Percentiles rank a stretch among this genome's conserved stretches.
Evolutionary conservation across 208 protist species (phyloP).

Genomic region (Naegleria gruberi): DNA sequence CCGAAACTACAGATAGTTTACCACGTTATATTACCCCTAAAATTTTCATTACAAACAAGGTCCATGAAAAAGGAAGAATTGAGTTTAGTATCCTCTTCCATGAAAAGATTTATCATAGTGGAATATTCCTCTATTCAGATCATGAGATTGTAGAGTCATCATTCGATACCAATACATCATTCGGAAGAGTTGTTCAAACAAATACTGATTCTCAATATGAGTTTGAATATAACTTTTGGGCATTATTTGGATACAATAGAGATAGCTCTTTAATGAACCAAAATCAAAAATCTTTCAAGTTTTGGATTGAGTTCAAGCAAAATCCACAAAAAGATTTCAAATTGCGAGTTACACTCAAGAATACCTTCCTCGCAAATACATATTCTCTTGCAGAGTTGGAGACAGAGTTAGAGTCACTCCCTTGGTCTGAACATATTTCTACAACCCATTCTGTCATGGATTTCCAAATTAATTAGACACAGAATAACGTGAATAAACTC

Average conservation of each 20-base stretch:
- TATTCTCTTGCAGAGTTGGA: not conserved
- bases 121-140: not conserved
- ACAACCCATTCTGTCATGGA: not conserved
- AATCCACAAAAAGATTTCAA: not conserved
- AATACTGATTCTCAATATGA: not conserved
- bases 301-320: not conserved
- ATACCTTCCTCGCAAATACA: not conserved
- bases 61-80: not conserved
- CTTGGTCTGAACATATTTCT: not conserved
- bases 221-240: not conserved
- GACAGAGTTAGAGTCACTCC: not conserved
- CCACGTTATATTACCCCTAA: not conserved
- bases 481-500: too few species aligned
- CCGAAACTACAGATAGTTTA: not conserved
- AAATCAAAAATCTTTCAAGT: not conserved
- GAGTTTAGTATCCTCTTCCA: not conserved
- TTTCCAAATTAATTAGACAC: too few species aligned
- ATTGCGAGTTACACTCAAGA: not conserved
- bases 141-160: not conserved
- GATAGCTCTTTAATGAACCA: not conserved
- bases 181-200: not conserved
- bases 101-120: not conserved
- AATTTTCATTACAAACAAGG: not conserved
- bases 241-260: not conserved
- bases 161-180: not conserved